Conservation (phyloP, 2,329 filamentous ascomycete species). For the Ampelomyces quisqualis region DNA sequence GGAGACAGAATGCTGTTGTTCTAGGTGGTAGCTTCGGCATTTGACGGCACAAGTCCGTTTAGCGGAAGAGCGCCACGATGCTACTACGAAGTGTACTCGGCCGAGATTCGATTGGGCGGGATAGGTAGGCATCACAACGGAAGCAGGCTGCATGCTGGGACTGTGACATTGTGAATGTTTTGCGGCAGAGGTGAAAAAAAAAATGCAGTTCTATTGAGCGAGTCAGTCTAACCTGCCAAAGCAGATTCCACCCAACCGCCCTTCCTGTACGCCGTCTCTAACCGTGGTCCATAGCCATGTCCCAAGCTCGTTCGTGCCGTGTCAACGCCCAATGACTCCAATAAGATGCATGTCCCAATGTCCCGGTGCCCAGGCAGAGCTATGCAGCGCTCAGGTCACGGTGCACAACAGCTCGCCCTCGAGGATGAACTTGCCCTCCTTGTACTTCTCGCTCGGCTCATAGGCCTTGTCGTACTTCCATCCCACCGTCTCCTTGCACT, state of each 20-base stretch:
- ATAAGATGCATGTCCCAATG: slow-evolving; percentile 24
- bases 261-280: slow-evolving; percentile 2
- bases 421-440: slow-evolving; percentile 97
- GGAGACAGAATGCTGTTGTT: not conserved
- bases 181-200: not conserved
- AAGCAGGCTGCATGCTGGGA: slow-evolving; percentile 11
- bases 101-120: slow-evolving; percentile 28
- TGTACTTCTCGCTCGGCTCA: slow-evolving; percentile 91
- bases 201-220: not conserved
- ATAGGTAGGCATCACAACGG: slow-evolving; percentile 11
- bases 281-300: slow-evolving; percentile 3
- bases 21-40: slow-evolving; percentile 8
- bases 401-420: slow-evolving; percentile 86
- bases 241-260: slow-evolving; percentile 2
- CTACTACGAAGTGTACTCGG: slow-evolving; percentile 20
- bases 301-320: slow-evolving; percentile 3
- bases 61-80: slow-evolving; percentile 11
- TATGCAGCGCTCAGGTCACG: slow-evolving; percentile 53
- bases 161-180: not conserved
- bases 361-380: not conserved
- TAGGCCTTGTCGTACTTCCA: slow-evolving; percentile 99
- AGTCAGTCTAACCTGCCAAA: slow-evolving; percentile 6
- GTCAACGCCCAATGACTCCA: slow-evolving; percentile 21
- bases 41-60: slow-evolving; percentile 12
- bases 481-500: slow-evolving; percentile 89